Evolutionary conservation across 2,329 filamentous ascomycete species (phyloP), one percentile per base, ranked within the genome.

Genomic region (Ceratocystis albifundus): DNA sequence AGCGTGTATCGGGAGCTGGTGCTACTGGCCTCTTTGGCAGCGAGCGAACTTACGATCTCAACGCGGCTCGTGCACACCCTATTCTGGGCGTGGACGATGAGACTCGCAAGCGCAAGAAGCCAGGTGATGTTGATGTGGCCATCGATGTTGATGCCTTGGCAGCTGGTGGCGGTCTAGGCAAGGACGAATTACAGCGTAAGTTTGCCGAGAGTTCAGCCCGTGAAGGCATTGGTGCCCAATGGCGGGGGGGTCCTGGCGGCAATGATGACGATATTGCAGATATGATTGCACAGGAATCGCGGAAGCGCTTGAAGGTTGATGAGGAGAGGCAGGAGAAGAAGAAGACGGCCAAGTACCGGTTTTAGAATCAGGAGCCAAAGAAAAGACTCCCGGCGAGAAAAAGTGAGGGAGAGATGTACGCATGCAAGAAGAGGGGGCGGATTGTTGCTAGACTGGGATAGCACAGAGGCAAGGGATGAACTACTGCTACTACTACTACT

Each of bases 241-340:
- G 87, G 84, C 46, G 48, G 17, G 36, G 66, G 5, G 50, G 48
- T 1, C 20, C 45, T 4, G 28, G 32, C 20, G 83, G 85, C 67
- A 80, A 82, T 76, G 89, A 96, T 74, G 93, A 97, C 71, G 93
- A 96, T 73, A 77, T 99, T 66, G 93, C 87, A 72, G 89, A 96
- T 72, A 95, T 99, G 89, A 96, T 99, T 78, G 90, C 90, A 12
- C 87, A 90, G 72, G 94, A 97, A 78, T 90, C 87, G 73, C 83
- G 90, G 70, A 97, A 97, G 82, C 84, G 91, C 74, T 83, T 92
- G 74, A 95, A 92, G 82, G 84, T 88, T 70, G 92, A 96, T 71
- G 86, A 90, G 75, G 90, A 96, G 76, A 85, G 86, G 74, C 81
- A 82, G 72, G 82, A 84, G 69, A 87, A 87, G 79, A 83, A 78